phyloP scores from a whole-genome alignment of 164 flowering plant species.

The Magnolia sinica region DNA sequence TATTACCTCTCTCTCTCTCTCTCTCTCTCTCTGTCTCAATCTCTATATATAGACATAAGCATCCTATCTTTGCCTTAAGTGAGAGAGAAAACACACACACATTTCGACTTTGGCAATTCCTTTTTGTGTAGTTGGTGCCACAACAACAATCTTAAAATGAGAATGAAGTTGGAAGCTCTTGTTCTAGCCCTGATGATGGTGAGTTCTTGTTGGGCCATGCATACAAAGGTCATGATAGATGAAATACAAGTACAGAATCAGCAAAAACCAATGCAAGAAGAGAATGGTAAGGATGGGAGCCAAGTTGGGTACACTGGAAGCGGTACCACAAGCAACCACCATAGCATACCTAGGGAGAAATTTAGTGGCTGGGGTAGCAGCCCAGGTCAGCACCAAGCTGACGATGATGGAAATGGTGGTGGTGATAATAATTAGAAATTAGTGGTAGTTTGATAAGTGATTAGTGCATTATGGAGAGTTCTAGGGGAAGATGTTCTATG shows the following conservation, averaged over 20 bases:
- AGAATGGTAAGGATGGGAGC: neutral
- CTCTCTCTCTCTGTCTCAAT: neutral
- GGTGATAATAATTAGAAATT: neutral
- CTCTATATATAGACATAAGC: neutral
- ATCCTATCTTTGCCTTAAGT: neutral
- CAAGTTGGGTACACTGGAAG: neutral
- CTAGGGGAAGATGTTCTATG: no score
- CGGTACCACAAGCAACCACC: constrained; percentile 1
- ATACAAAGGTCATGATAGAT: neutral
- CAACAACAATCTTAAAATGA: neutral
- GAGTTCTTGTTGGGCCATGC: constrained; percentile 2
- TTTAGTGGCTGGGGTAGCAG: neutral
- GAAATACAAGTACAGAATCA: neutral
- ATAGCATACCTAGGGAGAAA: neutral
- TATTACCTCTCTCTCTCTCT: neutral
- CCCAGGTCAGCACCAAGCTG: neutral
- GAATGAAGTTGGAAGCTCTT: constrained; percentile 5
- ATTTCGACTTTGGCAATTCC: neutral
- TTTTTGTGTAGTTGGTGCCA: neutral
- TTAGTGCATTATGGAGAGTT: neutral
- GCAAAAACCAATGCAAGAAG: neutral
- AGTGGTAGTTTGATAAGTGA: neutral
- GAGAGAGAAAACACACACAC: neutral
- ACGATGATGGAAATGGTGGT: neutral
- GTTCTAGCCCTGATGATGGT: neutral